A percentile compares a stretch with the other conserved stretches of the same genome.
These are phyloP conservation scores for Carex pumila DNA, from an alignment of 176 grass and related monocot species.

Conservation along the genomic window DNA sequence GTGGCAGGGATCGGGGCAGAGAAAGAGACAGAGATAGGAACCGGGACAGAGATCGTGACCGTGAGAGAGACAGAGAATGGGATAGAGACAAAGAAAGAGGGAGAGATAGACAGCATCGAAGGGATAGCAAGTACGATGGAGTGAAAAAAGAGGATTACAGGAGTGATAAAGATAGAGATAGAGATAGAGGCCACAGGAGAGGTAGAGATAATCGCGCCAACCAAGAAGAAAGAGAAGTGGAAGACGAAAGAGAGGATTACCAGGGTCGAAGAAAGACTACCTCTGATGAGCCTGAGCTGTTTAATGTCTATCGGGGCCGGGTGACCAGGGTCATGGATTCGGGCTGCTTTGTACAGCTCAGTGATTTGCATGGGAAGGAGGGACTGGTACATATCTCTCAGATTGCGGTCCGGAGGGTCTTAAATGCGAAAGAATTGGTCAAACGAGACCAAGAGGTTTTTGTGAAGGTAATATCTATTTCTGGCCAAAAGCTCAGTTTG, in stretches of 20 bases:
- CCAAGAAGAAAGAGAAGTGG: constrained; percentile 15
- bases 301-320: constrained; percentile 62
- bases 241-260: not conserved
- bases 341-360: constrained; percentile 81
- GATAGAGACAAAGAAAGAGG: constrained; percentile 23
- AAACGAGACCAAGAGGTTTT: constrained; percentile 76
- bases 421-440: constrained; percentile 68
- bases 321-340: constrained; percentile 68
- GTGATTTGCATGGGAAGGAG: constrained; percentile 42
- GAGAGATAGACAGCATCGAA: constrained; percentile 18
- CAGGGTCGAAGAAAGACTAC: constrained; percentile 10
- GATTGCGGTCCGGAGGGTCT: constrained; percentile 47
- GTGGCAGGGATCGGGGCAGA: constrained; percentile 13
- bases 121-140: constrained; percentile 38
- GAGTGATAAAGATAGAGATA: constrained; percentile 3
- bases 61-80: constrained; percentile 13
- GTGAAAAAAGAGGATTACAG: constrained; percentile 34
- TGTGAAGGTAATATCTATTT: constrained; percentile 72
- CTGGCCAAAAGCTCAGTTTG: constrained; percentile 65
- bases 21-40: constrained; percentile 17
- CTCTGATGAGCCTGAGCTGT: constrained; percentile 55
- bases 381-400: constrained; percentile 85
- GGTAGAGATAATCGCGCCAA: constrained; percentile 14
- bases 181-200: constrained; percentile 13
- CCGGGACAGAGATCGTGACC: not conserved